Percentiles rank a stretch among this genome's conserved stretches.
Evolutionary conservation across 345 rosid species (phyloP).

Genomic region (Boechera retrofracta): DNA sequence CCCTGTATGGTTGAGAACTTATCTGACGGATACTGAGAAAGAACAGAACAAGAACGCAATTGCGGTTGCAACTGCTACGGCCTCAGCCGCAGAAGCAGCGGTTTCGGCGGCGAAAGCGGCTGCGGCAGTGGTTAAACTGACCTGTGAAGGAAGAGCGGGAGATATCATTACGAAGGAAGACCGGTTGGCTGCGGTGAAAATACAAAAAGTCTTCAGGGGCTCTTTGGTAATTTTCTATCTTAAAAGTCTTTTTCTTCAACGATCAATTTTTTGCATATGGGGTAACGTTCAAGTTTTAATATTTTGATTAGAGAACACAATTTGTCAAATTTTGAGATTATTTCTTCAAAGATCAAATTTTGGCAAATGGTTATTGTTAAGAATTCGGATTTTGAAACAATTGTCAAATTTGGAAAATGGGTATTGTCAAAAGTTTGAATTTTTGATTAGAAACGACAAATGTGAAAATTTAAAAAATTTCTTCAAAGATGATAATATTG

Average conservation of each 20-base stretch:
- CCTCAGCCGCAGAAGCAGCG: constrained; percentile 60
- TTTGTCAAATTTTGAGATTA: no score
- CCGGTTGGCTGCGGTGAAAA: constrained; percentile 57
- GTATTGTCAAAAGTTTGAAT: no score
- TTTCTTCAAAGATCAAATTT: neutral
- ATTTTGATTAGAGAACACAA: no score
- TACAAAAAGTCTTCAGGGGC: constrained; percentile 70
- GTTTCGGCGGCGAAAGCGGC: constrained; percentile 66
- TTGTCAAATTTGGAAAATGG: no score
- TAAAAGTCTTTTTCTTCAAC: neutral
- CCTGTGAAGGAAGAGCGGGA: constrained; percentile 49
- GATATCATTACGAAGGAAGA: constrained; percentile 48
- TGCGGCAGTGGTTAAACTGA: constrained; percentile 55
- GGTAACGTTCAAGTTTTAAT: no score
- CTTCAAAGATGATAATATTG: neutral
- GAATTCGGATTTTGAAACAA: no score
- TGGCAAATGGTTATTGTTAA: neutral
- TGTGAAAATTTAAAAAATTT: no score
- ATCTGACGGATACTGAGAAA: constrained; percentile 51
- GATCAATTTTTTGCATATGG: no score
- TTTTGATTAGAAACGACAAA: no score
- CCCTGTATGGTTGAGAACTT: constrained; percentile 50
- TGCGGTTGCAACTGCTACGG: constrained; percentile 60
- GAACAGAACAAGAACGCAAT: constrained; percentile 64
- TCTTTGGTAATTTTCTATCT: constrained; percentile 53